phyloP scores from a whole-genome alignment of 192 early-diverging fungal species.

The Backusella mclennaniae region DNA sequence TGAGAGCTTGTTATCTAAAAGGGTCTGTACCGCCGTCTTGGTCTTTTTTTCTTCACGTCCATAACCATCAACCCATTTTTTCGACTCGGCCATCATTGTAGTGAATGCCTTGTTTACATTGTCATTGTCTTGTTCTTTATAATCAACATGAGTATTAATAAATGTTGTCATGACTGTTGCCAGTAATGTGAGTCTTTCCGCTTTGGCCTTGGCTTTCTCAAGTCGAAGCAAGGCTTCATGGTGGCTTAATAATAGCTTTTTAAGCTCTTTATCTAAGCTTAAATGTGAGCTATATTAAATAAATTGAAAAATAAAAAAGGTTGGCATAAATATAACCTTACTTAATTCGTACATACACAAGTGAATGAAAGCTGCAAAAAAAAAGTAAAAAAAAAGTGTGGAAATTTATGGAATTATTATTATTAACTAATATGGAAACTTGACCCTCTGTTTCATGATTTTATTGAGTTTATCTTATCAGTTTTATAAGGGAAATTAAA shows the following conservation, averaged over 20 bases:
- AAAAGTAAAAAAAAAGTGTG: not conserved
- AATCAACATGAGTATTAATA: not conserved
- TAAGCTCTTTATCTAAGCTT: constrained; percentile 1
- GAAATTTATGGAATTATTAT: not conserved
- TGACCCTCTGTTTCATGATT: no score
- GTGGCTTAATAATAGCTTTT: not conserved
- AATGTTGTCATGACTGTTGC: not conserved
- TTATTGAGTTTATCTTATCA: no score
- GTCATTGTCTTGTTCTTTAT: not conserved
- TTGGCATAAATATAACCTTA: not conserved
- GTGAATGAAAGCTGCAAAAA: not conserved
- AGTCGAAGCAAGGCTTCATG: not conserved
- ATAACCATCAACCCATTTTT: not conserved
- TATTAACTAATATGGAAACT: no score
- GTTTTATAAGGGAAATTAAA: no score
- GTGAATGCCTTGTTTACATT: not conserved
- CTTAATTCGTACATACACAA: not conserved
- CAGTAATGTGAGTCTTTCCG: not conserved
- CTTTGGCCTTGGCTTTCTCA: not conserved
- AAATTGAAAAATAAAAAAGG: not conserved
- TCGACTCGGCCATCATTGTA: not conserved
- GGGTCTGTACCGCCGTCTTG: not conserved
- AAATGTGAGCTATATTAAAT: not conserved
- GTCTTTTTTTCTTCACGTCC: not conserved
- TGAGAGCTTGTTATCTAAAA: not conserved